Evolutionary conservation across 2,329 filamentous ascomycete species (phyloP), one percentile per base, ranked within the genome.

Genomic region (Zasmidium citrigriseum): DNA sequence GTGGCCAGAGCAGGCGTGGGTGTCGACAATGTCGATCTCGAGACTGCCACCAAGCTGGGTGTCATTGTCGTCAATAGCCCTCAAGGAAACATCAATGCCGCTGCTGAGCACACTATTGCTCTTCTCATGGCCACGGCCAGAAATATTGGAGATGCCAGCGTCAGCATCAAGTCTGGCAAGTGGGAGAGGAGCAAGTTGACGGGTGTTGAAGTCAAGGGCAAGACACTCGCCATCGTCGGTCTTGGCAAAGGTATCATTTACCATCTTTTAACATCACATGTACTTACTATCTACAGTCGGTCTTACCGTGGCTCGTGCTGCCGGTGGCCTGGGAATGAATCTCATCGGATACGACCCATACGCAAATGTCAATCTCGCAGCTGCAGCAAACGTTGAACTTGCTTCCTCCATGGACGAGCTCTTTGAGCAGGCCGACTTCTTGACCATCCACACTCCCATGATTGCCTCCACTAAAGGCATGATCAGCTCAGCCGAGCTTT

Each of bases 51-150:
- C 0, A 80, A 83, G 41, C 80, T 86, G 54, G 90, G 90, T 20
- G 86, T 93, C 59, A 87, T 93, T 52, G 90, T 95, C 1, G 87
- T 93, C 55, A 95, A 93, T 73, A 89, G 85, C 23, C 90, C 90
- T 0, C 84, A 85, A 18, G 90, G 90, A 1, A 95, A 95, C 70
- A 91, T 93, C 65, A 84, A 89, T 57, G 90, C 90, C 0, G 90
- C 90, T 0, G 78, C 69, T 22, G 69, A 72, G 58, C 72, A 77
- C 52, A 77, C 66, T 0, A 61, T 64, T 16, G 60, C 87, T 54
- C 78, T 95, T 45, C 78, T 93, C 57, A 84, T 95, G 74, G 85
- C 89, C 0, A 86, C 87, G 55, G 89, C 90, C 2, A 80, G 90
- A 22, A 89, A 93, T 65, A 80, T 93, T 22, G 87, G 88, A 1